Evolutionary conservation across 1,284 basidiomycete species (phyloP).

Genomic region (Melampsora abietis-canadensis): DNA sequence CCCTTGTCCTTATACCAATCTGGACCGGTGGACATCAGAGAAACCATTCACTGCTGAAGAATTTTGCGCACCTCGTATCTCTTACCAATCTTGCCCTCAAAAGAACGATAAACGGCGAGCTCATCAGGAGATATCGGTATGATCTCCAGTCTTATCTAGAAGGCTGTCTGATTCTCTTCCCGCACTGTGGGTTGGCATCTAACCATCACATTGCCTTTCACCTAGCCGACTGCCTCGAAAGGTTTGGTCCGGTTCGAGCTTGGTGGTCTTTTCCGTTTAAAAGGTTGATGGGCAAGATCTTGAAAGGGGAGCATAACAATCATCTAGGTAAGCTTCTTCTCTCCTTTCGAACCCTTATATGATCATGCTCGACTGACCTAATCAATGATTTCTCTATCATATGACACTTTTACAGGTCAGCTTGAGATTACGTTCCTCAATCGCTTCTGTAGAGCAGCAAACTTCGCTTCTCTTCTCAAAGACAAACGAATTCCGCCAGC

Average conservation of each 20-base stretch:
- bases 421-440: background rate
- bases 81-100: conserved; percentile 4
- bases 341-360: no score
- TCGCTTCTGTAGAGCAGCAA: conserved; percentile 2
- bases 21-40: background rate
- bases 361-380: no score
- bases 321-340: background rate
- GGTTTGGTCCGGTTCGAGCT: conserved; percentile 4
- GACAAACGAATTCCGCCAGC: background rate
- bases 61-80: conserved; percentile 20
- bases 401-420: background rate
- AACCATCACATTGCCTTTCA: conserved; percentile 16
- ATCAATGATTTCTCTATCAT: no score
- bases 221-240: conserved; percentile 7
- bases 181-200: background rate
- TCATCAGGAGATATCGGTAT: conserved; percentile 1
- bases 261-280: conserved; percentile 16
- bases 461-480: background rate
- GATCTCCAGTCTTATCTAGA: background rate
- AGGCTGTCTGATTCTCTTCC: conserved; percentile 5
- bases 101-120: background rate
- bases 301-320: conserved; percentile 2
- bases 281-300: conserved; percentile 5
- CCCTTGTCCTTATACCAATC: conserved; percentile 7
- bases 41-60: conserved; percentile 7